Conservation (phyloP, 2,329 filamentous ascomycete genomes). For the Ophiocordyceps camponoti-saundersi region DNA sequence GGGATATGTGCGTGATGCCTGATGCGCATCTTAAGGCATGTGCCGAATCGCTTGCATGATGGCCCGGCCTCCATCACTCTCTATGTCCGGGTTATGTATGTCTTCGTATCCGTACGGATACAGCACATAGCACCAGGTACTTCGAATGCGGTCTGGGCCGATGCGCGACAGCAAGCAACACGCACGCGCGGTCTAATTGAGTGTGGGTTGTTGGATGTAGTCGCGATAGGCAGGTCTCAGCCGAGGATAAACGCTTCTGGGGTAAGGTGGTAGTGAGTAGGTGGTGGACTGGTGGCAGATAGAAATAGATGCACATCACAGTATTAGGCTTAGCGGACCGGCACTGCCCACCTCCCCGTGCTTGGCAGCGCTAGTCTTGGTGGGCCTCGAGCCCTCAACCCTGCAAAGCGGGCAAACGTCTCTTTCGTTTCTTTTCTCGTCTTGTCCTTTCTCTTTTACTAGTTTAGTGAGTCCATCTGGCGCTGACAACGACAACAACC, state of each 20-base stretch:
- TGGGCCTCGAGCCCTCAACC: not conserved
- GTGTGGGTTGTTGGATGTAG: not conserved
- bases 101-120: not conserved
- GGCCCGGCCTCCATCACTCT: not conserved
- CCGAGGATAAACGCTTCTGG: not conserved
- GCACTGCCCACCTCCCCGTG: not conserved
- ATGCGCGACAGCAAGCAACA: not conserved
- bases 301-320: not conserved
- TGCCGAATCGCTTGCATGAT: not conserved
- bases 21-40: not conserved
- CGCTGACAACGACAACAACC: too few relatives aligned
- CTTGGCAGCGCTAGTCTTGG: not conserved
- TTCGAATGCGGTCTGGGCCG: not conserved
- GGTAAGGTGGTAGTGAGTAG: not conserved
- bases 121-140: not conserved
- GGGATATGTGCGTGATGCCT: not conserved
- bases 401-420: not conserved
- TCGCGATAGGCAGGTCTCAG: not conserved
- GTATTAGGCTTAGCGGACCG: not conserved
- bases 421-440: not conserved
- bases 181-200: not conserved
- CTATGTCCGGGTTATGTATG: not conserved
- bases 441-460: too few relatives aligned
- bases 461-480: too few relatives aligned
- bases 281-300: not conserved